phyloP scores from a whole-genome alignment of 129 eudicot species.

The Lactuca sativa region DNA sequence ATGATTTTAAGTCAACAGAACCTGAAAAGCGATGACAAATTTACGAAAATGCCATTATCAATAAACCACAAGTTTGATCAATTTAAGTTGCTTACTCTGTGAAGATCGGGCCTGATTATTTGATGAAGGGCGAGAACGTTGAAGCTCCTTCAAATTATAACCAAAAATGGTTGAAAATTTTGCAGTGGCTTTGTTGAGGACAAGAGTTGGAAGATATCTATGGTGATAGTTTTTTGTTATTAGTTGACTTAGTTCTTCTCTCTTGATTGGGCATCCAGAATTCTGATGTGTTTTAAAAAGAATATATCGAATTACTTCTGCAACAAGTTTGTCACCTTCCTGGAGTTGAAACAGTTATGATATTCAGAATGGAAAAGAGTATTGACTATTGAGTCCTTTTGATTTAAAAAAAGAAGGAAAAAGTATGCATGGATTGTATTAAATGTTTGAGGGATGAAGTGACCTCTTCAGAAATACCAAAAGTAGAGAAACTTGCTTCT shows the following conservation, averaged over 20 bases:
- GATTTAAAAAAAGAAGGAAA: background rate
- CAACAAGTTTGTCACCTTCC: constrained; percentile 84
- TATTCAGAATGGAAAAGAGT: background rate
- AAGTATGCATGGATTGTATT: background rate
- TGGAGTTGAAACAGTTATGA: constrained; percentile 17
- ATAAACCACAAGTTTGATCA: background rate
- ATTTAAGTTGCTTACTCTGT: constrained; percentile 43
- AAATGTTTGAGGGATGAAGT: background rate
- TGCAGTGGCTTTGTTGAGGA: constrained; percentile 60
- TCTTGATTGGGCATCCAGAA: constrained; percentile 87
- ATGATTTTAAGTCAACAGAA: constrained; percentile 70
- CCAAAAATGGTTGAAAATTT: constrained; percentile 74
- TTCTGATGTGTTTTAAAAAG: constrained; percentile 74
- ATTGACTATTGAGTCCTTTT: background rate
- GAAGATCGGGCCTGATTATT: constrained; percentile 57
- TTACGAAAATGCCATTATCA: background rate
- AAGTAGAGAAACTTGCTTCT: constrained; percentile 52
- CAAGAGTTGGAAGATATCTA: constrained; percentile 65
- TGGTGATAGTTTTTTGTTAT: constrained; percentile 63
- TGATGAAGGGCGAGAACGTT: constrained; percentile 62
- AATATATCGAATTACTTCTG: constrained; percentile 73
- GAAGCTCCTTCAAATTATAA: constrained; percentile 82
- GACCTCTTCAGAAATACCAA: constrained; percentile 70
- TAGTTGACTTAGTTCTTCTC: constrained; percentile 78
- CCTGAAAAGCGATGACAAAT: constrained; percentile 39